Evolutionary conservation across 2,329 filamentous ascomycete genomes (phyloP).

Genomic region (Ceratocystis papillata): DNA sequence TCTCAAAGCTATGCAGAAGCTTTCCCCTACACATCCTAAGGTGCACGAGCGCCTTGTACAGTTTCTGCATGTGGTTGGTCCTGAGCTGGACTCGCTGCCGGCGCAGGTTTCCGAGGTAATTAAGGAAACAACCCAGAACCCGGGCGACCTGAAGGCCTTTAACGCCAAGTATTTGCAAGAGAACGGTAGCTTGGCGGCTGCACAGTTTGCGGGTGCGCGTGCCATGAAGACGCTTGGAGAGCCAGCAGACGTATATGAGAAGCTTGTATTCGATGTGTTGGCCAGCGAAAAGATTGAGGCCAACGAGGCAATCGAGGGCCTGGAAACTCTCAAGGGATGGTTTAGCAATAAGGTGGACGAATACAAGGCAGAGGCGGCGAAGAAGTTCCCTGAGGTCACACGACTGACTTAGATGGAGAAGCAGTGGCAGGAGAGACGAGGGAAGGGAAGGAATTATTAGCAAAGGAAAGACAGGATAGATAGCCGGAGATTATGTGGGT

Average conservation of each 20-base stretch:
- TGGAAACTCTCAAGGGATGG: slow-evolving; percentile 40
- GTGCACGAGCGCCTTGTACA: slow-evolving; percentile 65
- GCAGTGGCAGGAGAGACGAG: background rate
- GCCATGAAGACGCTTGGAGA: slow-evolving; percentile 49
- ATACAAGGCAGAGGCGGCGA: slow-evolving; percentile 40
- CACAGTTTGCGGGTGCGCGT: slow-evolving; percentile 54
- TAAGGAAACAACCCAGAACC: slow-evolving; percentile 47
- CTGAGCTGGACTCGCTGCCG: slow-evolving; percentile 48
- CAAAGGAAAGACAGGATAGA: background rate
- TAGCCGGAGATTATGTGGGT: background rate
- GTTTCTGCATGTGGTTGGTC: slow-evolving; percentile 54
- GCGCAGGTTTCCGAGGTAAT: slow-evolving; percentile 58
- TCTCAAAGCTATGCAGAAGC: slow-evolving; percentile 58
- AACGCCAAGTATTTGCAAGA: slow-evolving; percentile 56
- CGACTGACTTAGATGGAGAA: slow-evolving; percentile 32
- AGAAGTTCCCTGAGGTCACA: slow-evolving; percentile 43
- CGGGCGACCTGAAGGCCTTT: slow-evolving; percentile 45
- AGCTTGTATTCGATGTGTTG: slow-evolving; percentile 51
- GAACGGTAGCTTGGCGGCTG: slow-evolving; percentile 50
- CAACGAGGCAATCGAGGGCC: slow-evolving; percentile 43
- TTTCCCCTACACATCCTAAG: slow-evolving; percentile 59
- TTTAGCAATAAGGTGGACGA: slow-evolving; percentile 39
- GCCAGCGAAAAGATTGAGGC: slow-evolving; percentile 41
- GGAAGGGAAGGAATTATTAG: background rate
- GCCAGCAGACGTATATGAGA: slow-evolving; percentile 45